Percentiles rank a stretch among this genome's conserved stretches.
Evolutionary conservation across 208 protist genomes (phyloP).

Genomic region (Balamuthia mandrillaris): DNA sequence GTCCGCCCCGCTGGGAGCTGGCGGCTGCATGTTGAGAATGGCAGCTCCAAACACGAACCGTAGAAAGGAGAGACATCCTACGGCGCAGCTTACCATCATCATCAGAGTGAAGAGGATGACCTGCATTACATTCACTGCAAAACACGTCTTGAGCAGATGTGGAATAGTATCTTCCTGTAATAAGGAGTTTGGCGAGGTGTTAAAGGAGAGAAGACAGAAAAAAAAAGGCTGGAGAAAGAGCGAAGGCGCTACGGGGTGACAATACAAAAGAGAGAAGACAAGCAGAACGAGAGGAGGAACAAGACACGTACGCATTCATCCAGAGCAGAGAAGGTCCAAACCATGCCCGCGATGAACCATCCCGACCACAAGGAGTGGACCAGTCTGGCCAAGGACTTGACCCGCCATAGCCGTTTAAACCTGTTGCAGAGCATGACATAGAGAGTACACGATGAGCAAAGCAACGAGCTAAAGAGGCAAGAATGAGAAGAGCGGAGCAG

Average conservation of each 20-base stretch:
- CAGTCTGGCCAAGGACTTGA: not conserved
- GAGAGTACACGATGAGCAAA: not conserved
- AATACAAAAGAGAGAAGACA: not conserved
- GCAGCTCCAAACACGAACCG: too few relatives aligned
- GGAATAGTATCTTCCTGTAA: not conserved
- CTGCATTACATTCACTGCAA: slow-evolving; percentile 9
- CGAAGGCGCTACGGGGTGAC: too few relatives aligned
- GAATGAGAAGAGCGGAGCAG: not conserved
- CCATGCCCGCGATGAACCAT: slow-evolving; percentile 39
- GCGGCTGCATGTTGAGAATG: too few relatives aligned
- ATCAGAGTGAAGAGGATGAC: not conserved
- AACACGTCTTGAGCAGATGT: slow-evolving; percentile 17
- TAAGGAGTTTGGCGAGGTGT: not conserved
- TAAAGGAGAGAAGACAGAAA: not conserved
- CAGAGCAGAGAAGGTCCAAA: slow-evolving; percentile 16
- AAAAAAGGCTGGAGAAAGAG: too few relatives aligned
- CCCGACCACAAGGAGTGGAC: not conserved
- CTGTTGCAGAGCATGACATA: not conserved
- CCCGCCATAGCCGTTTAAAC: not conserved
- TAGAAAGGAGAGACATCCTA: too few relatives aligned
- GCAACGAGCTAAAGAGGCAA: not conserved
- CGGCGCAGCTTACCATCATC: not conserved
- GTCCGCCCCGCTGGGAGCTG: too few relatives aligned
- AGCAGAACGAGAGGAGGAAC: not conserved
- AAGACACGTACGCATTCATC: slow-evolving; percentile 26